Conservation (phyloP, 2,329 filamentous ascomycete species). For the Aspergillus awamori region DNA sequence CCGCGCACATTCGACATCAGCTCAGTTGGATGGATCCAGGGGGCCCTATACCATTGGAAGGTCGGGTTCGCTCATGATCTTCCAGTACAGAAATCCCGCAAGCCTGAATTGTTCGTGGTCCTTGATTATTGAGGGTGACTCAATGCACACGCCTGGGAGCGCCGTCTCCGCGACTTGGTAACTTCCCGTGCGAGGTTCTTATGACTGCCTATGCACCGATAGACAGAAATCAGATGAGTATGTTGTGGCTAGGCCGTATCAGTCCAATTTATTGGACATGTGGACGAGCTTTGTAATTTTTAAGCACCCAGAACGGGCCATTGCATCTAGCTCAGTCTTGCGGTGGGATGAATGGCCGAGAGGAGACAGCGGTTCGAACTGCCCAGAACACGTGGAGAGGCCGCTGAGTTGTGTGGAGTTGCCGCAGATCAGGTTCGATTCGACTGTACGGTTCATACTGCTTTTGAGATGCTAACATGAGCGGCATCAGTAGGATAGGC, state of each 20-base stretch:
- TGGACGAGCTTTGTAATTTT: background rate
- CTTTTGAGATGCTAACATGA: too few relatives aligned
- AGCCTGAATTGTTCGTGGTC: too few relatives aligned
- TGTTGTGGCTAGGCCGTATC: background rate
- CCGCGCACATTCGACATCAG: background rate
- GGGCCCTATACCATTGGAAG: background rate
- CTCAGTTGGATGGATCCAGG: background rate
- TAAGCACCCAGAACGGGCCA: background rate
- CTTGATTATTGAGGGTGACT: too few relatives aligned
- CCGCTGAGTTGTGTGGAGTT: slow-evolving; percentile 12
- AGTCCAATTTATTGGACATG: background rate
- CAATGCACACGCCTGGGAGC: too few relatives aligned
- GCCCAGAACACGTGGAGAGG: background rate
- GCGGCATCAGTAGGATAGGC: too few relatives aligned
- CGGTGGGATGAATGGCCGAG: background rate
- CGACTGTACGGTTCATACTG: slow-evolving; percentile 25
- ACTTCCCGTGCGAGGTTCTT: too few relatives aligned
- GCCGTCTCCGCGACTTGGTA: too few relatives aligned
- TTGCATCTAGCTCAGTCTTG: background rate
- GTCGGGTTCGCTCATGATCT: too few relatives aligned
- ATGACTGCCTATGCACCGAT: too few relatives aligned
- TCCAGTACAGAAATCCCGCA: too few relatives aligned
- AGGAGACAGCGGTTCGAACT: background rate
- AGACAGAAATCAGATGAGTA: too few relatives aligned
- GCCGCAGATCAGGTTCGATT: slow-evolving; percentile 54